Evolutionary conservation across 1,139 yeast species (phyloP).

Genomic region (Geotrichum citri-aurantii): DNA sequence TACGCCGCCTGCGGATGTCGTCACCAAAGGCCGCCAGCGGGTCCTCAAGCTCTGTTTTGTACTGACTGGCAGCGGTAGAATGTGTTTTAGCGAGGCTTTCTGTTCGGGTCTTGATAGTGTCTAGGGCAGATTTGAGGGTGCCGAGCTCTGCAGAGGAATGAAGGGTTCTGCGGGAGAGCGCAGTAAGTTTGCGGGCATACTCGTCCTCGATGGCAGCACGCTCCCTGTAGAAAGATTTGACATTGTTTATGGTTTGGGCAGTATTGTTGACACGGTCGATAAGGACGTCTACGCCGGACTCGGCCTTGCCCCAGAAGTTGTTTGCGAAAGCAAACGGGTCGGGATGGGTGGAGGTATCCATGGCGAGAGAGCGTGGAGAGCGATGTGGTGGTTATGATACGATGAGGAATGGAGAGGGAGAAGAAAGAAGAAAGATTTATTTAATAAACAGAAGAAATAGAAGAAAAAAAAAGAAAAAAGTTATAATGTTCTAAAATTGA

Average conservation of each 20-base stretch:
- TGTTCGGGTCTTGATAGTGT: slow-evolving; percentile 53
- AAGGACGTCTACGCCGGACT: slow-evolving; percentile 45
- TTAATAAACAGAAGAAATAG: not conserved
- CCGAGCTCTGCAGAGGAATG: slow-evolving; percentile 50
- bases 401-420: not conserved
- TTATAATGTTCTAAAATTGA: too few species aligned
- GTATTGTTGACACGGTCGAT: slow-evolving; percentile 47
- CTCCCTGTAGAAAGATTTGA: slow-evolving; percentile 41
- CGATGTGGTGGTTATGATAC: not conserved
- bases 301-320: slow-evolving; percentile 51
- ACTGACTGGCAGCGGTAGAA: slow-evolving; percentile 41
- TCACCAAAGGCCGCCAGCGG: slow-evolving; percentile 42
- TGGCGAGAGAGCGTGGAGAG: not conserved
- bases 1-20: slow-evolving; percentile 42
- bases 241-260: slow-evolving; percentile 41
- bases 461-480: not conserved
- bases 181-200: slow-evolving; percentile 44
- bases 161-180: slow-evolving; percentile 43
- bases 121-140: slow-evolving; percentile 53
- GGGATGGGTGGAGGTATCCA: slow-evolving; percentile 14
- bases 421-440: not conserved
- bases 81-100: slow-evolving; percentile 47
- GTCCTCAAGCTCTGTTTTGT: slow-evolving; percentile 40
- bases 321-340: slow-evolving; percentile 39
- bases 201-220: slow-evolving; percentile 63